These are phyloP conservation scores for Suillus bovinus DNA, from an alignment of 768 basidiomycete species.

Conservation along the genomic window DNA sequence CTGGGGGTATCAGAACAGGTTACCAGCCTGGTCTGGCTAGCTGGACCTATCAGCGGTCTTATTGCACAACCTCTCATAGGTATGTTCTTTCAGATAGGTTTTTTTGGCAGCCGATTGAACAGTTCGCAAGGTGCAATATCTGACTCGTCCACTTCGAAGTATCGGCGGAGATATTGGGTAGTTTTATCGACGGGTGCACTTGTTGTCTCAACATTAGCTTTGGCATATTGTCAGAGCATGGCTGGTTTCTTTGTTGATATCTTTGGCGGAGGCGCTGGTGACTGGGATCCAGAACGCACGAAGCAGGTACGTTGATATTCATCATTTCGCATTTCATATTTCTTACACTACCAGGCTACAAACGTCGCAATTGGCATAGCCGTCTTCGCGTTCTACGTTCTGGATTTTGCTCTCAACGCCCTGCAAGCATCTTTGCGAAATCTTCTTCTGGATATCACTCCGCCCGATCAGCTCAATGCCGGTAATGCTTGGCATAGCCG, in stretches of 20 bases:
- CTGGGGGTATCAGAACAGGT: constrained; percentile 84
- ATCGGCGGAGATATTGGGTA: constrained; percentile 91
- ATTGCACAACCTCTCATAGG: constrained; percentile 98
- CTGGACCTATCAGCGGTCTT: constrained; percentile 92
- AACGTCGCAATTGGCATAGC: constrained; percentile 83
- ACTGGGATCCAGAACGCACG: constrained; percentile 81
- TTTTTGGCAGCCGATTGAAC: constrained; percentile 11
- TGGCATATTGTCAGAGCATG: constrained; percentile 81
- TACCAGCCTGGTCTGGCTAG: constrained; percentile 94
- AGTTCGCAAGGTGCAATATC: constrained; percentile 79
- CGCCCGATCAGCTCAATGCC: constrained; percentile 85
- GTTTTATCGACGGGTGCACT: constrained; percentile 83
- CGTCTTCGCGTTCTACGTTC: constrained; percentile 85
- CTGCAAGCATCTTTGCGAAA: constrained; percentile 91
- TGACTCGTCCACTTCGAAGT: constrained; percentile 89
- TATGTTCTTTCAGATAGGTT: constrained; percentile 32
- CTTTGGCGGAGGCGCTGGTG: constrained; percentile 72
- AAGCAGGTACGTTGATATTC: constrained; percentile 47
- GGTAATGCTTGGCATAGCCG: constrained; percentile 98
- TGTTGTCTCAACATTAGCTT: constrained; percentile 69
- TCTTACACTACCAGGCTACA: constrained; percentile 45
- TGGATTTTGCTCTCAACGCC: constrained; percentile 98
- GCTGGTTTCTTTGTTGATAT: constrained; percentile 78
- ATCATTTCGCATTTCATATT: background rate
- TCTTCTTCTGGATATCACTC: constrained; percentile 89